Evolutionary conservation across 306 rosid genomes (phyloP).

Genomic region (Acmispon strigosus): DNA sequence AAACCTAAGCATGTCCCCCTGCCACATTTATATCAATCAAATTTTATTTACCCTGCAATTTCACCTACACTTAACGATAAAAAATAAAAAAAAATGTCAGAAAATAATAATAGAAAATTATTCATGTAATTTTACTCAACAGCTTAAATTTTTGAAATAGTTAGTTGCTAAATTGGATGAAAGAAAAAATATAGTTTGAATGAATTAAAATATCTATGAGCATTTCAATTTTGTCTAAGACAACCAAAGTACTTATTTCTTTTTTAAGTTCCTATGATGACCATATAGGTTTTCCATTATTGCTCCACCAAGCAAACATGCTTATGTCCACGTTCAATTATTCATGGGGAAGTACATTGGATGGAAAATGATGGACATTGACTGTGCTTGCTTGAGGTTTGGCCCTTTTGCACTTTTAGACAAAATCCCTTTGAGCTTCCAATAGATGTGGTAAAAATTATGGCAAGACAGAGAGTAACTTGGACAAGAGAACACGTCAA

Average conservation of each 20-base stretch:
- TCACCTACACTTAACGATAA: no score
- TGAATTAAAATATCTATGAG: not conserved
- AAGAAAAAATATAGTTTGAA: no score
- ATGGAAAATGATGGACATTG: constrained; percentile 34
- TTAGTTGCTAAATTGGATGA: no score
- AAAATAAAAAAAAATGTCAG: no score
- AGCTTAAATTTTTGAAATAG: no score
- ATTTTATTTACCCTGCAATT: no score
- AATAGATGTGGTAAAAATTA: constrained; percentile 9
- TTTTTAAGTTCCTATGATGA: constrained; percentile 20
- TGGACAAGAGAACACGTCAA: constrained; percentile 30
- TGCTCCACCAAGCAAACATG: constrained; percentile 29
- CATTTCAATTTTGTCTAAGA: constrained; percentile 31
- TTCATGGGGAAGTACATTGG: constrained; percentile 21
- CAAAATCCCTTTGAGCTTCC: constrained; percentile 25
- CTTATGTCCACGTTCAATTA: constrained; percentile 32
- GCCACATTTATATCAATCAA: not conserved
- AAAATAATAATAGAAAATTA: no score
- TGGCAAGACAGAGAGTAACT: constrained; percentile 12
- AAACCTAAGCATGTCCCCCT: constrained; percentile 56
- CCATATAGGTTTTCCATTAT: constrained; percentile 28
- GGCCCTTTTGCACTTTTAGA: constrained; percentile 19
- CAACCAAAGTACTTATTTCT: constrained; percentile 18
- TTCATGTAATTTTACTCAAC: no score
- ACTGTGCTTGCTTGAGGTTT: constrained; percentile 23